These are phyloP conservation scores for Agaricales sp. DNA, from an alignment of 1,284 basidiomycete genomes.

Conservation along the genomic window DNA sequence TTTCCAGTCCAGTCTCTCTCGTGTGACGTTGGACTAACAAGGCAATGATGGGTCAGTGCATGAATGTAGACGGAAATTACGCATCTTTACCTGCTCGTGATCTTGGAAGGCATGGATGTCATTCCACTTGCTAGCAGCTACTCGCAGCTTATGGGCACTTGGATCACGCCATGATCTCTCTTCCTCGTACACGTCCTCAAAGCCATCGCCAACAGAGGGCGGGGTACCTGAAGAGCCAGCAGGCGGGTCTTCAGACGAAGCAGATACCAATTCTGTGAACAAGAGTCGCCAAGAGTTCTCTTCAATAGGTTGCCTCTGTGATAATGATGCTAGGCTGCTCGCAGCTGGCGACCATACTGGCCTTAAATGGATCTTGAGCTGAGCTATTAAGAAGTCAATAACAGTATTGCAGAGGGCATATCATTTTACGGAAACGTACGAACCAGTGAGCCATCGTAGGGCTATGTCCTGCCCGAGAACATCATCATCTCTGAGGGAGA, in stretches of 20 bases:
- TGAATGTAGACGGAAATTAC: not conserved
- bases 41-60: constrained; percentile 1
- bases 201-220: constrained; percentile 14
- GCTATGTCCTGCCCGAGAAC: constrained; percentile 43
- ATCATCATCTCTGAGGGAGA: constrained; percentile 42
- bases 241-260: constrained; percentile 12
- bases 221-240: constrained; percentile 16
- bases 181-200: constrained; percentile 45
- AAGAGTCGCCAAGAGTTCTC: constrained; percentile 66
- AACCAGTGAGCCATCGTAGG: constrained; percentile 56
- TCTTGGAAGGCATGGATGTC: constrained; percentile 23
- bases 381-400: too few species aligned
- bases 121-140: constrained; percentile 33
- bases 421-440: too few species aligned
- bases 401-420: too few species aligned
- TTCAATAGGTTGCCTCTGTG: constrained; percentile 37
- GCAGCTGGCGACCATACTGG: constrained; percentile 84
- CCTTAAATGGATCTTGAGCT: constrained; percentile 85
- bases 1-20: constrained; percentile 62
- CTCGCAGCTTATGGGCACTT: constrained; percentile 50
- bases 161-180: constrained; percentile 70
- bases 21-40: constrained; percentile 32
- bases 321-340: constrained; percentile 51
- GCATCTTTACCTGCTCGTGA: not conserved
- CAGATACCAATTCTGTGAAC: constrained; percentile 45